phyloP scores from a whole-genome alignment of 495 filamentous ascomycete species.

The Hyaloscypha finlandica region DNA sequence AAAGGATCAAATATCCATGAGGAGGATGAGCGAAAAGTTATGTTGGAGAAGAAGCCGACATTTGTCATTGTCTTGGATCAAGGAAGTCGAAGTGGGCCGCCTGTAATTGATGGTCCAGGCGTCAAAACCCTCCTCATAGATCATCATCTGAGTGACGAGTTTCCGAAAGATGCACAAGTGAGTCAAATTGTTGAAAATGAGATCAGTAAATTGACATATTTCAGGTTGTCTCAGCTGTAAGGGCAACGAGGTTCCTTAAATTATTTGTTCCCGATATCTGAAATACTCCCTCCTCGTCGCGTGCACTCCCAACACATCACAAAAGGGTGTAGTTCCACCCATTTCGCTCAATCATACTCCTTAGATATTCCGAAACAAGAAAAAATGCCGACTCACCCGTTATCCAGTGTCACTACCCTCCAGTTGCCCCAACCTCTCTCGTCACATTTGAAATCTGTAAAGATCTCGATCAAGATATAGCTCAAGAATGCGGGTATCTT shows the following conservation, averaged over 20 bases:
- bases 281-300: too few relatives aligned
- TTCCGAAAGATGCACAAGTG: conserved; percentile 44
- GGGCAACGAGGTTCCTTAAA: too few relatives aligned
- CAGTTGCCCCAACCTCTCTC: conserved; percentile 57
- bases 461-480: conserved; percentile 46
- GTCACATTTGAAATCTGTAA: conserved; percentile 59
- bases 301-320: too few relatives aligned
- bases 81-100: conserved; percentile 50
- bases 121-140: conserved; percentile 56
- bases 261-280: too few relatives aligned
- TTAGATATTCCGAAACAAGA: too few relatives aligned
- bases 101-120: conserved; percentile 44
- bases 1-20: conserved; percentile 55
- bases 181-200: background rate
- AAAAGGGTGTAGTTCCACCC: too few relatives aligned
- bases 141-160: conserved; percentile 56
- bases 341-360: too few relatives aligned
- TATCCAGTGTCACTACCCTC: conserved; percentile 47
- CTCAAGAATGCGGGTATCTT: conserved; percentile 49
- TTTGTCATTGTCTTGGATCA: conserved; percentile 64
- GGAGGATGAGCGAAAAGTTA: conserved; percentile 44
- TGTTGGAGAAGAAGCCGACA: conserved; percentile 45
- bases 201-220: conserved; percentile 1
- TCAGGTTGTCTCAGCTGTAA: conserved; percentile 47
- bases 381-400: too few relatives aligned